phyloP scores from a whole-genome alignment of 306 rosid genomes.

The Elaeagnus macrophylla region DNA sequence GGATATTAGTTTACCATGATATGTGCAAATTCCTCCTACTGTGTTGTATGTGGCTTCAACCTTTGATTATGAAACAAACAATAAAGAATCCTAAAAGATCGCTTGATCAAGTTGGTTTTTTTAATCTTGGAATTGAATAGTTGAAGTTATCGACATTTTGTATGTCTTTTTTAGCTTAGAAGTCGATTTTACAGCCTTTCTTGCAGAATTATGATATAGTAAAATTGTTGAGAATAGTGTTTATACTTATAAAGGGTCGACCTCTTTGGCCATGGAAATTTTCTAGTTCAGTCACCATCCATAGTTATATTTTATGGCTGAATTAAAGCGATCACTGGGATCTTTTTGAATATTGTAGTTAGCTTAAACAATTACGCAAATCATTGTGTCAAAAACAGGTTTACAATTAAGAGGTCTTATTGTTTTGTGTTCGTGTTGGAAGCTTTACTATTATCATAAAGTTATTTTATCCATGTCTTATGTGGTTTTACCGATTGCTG shows the following conservation, averaged over 20 bases:
- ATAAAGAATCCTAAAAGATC: no score
- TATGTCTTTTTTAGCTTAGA: not conserved
- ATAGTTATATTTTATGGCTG: no score
- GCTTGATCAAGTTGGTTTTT: not conserved
- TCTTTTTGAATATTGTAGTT: no score
- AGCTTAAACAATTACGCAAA: no score
- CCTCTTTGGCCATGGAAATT: no score
- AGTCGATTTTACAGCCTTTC: not conserved
- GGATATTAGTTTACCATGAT: no score
- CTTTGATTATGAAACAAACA: no score
- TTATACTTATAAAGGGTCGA: not conserved
- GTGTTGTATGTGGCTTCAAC: no score
- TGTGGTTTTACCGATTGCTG: conserved; percentile 14
- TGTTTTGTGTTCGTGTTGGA: not conserved
- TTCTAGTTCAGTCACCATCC: no score
- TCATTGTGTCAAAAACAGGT: not conserved
- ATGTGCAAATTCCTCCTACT: no score
- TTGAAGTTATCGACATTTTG: not conserved
- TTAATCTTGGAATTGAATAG: not conserved
- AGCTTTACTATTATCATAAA: not conserved
- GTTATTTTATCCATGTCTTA: conserved; percentile 1
- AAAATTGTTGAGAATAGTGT: conserved; percentile 4
- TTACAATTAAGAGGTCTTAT: not conserved
- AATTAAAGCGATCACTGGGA: no score
- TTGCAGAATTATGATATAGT: not conserved